Evolutionary conservation across 768 basidiomycete genomes (phyloP), one percentile per base, ranked within the genome.

Genomic region (Pulveroboletus ravenelii): DNA sequence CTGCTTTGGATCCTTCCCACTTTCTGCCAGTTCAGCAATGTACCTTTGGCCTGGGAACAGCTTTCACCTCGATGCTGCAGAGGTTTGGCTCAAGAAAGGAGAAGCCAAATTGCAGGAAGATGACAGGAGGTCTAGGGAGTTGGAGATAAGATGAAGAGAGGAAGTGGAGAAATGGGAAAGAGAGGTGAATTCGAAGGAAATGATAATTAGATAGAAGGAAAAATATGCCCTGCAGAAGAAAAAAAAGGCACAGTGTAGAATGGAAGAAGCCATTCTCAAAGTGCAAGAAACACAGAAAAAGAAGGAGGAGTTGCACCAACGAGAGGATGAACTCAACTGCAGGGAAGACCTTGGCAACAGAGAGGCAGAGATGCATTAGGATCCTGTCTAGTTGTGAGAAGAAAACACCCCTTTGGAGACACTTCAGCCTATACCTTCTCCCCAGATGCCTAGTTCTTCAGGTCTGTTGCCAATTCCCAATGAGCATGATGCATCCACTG

Each of bases 401-500:
- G n/a, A n/a, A n/a, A 50, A 50, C 0, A 65, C 61, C 61, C 61
- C 58, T 4, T 56, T 25, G 13, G 67, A 64, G 44, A 47, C 57
- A 13, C 51, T 54, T 56, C 55, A 49, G 48, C 54, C 61, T n/a
- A 52, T 54, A 8, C 47, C 65, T 15, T 55, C 58, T 32, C 63
- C 64, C 55, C 53, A 72, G 64, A 58, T 54, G 51, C 58, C 54
- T 38, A 56, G 48, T 49, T 46, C 69, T 41, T 54, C 69, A 15
- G 55, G 59, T 3, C 61, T 66, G n/a, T 64, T 67, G 67, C 59
- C 67, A 27, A 60, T 64, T 41, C 70, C 64, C 15, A 58, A 43
- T 18, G 67, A 69, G 3, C 59, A 58, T 38, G 72, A 70, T 59
- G 60, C 60, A n/a, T 50, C 69, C 9, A 56, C 69, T 54, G 63